Base-by-base conservation (phyloP, 2,329 filamentous ascomycete species). In the Arachnomyces sp. region DNA sequence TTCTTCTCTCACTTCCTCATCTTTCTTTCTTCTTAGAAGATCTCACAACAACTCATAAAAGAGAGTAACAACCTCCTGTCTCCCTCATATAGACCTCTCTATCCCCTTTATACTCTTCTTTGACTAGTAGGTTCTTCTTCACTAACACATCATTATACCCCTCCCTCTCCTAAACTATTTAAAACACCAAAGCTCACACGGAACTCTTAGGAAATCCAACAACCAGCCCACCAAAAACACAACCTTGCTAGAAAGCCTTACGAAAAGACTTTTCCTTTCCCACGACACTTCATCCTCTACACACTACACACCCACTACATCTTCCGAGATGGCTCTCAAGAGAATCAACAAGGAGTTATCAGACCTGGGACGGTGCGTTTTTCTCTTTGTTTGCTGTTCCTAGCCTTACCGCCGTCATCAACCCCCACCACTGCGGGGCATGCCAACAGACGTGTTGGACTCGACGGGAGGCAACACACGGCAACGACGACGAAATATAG, bases 331-430 rank as follows among this genome's bases (percentile, higher is more conserved):
- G 68, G 68, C 68, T 60, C 63, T 71, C 45, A 71, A 71, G 66
- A 61, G 68, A 56, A 71, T 71, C 60, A 70, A 71, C 63, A 71
- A 71, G 59, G 68, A 71, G 66, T 66, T 71, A 54, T 64, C 65
- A 63, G 68, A 71, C 50, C 64, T 71, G 48, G 68, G 67, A 55
- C 68, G 68, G 68, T 71, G 64, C 61, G 66, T 53, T 32, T 31
- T 38, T 36, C n/a, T 31, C 38, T 42, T 38, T 39, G 44, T 42
- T 38, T 42, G 39, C 14, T 31, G 17, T 37, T 33, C 39, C 42
- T 29, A 37, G 45, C 25, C 32, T n/a, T 38, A 13, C 11, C 34
- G 29, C 40, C 36, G 14, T 32, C 29, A 31, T 39, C 34, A 39
- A 17, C 46, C 40, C 43, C 37, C 36, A 39, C 36, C 38, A 43